Base-by-base conservation (phyloP, 257 asterid genomes). In the Ilex aquifolium region DNA sequence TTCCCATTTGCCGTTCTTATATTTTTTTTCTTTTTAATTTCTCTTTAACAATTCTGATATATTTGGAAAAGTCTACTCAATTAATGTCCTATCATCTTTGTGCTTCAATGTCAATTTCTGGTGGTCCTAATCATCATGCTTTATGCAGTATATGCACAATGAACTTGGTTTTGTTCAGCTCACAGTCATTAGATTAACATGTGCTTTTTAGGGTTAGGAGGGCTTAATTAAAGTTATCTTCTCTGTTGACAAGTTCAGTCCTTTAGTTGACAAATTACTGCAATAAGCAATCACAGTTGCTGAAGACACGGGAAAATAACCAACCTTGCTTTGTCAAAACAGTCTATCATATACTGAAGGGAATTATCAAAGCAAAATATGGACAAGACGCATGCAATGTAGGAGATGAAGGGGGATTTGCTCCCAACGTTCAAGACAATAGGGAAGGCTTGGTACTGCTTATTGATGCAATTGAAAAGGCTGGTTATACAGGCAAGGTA, bases 351-450 rank as follows among this genome's bases (percentile, higher is more conserved):
- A 78, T 64, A 32, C 77, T 93, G 56, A 93, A 93, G 82, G 99
- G 99, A 74, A 93, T 93, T 56, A 93, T 93, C 79, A 93, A 93
- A 75, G 83, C 95, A 30, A 93, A 93, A 73, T 93, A 93, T 39
- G 99, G 99, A 48, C 99, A 93, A 80, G 99, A 93, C 78, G 99
- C 99, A 29, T 93, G 99, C 83, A 93, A 93, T 67, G 99, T 93
- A 1, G 99, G 99, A 44, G 99, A 93, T 64, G 99, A 93, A 76
- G 99, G 99, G 72, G 99, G 99, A 65, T 90, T 93, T 46, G 99
- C 99, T 74, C 99, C 99, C 13, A 93, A 85, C 64, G 99, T 89
- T 59, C 99, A 93, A 78, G 99, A 93, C 69, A 93, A 93, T 62
- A 81, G 97, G 75, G 99, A 93, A 74, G 99, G 99, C 16, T 71